A percentile compares a stretch with the other conserved stretches of the same genome.
Evolutionary conservation across 1,284 basidiomycete genomes (phyloP).

Genomic region (Uromyces viciae-fabae): DNA sequence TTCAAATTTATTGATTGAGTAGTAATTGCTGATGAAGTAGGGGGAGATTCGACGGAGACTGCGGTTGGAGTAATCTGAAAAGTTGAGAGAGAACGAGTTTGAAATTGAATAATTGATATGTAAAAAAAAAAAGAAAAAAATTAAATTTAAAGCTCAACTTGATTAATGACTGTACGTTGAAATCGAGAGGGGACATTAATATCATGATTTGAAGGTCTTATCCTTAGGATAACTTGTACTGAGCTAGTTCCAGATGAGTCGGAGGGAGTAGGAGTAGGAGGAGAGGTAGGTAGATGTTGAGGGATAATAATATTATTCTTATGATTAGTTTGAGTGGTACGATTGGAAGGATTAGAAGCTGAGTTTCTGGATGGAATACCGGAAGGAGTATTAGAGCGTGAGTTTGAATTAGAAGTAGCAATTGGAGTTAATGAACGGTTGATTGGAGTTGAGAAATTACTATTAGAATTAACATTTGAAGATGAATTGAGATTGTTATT

Average conservation of each 20-base stretch:
- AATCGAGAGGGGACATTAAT: constrained; percentile 82
- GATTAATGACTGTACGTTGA: constrained; percentile 80
- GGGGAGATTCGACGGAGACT: constrained; percentile 61
- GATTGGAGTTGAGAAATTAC: too few relatives aligned
- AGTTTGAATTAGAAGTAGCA: neutral
- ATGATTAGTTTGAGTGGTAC: neutral
- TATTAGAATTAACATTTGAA: too few relatives aligned
- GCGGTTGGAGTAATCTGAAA: constrained; percentile 58
- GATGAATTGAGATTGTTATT: neutral
- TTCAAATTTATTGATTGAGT: neutral
- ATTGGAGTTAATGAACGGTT: neutral
- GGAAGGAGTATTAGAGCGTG: neutral
- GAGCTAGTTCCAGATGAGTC: neutral
- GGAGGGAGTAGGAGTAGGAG: neutral
- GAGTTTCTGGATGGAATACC: neutral
- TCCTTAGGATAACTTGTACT: constrained; percentile 70
- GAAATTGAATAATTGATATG: constrained; percentile 7
- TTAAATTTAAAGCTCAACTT: constrained; percentile 54
- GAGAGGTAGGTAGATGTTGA: neutral
- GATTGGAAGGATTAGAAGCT: neutral
- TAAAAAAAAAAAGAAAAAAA: neutral
- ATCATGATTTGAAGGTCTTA: constrained; percentile 78
- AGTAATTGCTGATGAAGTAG: constrained; percentile 64
- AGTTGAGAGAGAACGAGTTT: neutral
- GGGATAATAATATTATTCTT: neutral